A percentile compares a stretch with the other conserved stretches of the same genome.
These are phyloP conservation scores for Mrakia hoshinonis DNA, from an alignment of 768 basidiomycete genomes.

Conservation along the genomic window DNA sequence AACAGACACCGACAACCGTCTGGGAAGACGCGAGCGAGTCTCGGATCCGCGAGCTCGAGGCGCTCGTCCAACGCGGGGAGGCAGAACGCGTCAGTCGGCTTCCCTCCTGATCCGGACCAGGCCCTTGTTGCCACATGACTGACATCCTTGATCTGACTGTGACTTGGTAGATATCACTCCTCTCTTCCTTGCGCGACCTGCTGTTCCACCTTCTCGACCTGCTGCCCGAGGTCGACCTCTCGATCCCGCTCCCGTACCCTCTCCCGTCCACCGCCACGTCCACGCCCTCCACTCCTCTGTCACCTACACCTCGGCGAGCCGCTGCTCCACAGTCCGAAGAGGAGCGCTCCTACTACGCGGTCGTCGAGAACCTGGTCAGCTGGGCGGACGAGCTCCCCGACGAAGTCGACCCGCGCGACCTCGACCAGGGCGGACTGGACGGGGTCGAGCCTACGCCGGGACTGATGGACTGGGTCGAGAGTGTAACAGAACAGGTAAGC, in stretches of 20 bases:
- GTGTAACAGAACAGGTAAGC: neutral
- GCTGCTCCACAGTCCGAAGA: slow-evolving; percentile 33
- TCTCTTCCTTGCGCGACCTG: slow-evolving; percentile 54
- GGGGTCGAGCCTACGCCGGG: slow-evolving; percentile 68
- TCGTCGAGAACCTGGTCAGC: slow-evolving; percentile 57
- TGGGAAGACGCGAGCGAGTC: slow-evolving; percentile 63
- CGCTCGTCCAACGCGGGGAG: slow-evolving; percentile 74
- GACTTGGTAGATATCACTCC: slow-evolving; percentile 54
- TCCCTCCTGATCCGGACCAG: neutral
- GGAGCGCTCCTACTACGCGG: slow-evolving; percentile 44
- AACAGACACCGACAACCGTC: neutral
- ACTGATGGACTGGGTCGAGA: slow-evolving; percentile 63
- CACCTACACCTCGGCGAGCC: slow-evolving; percentile 31
- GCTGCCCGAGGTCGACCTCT: slow-evolving; percentile 69
- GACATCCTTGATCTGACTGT: slow-evolving; percentile 13
- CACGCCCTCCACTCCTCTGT: slow-evolving; percentile 31
- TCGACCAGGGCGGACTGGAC: slow-evolving; percentile 52
- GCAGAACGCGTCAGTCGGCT: slow-evolving; percentile 62
- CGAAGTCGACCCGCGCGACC: slow-evolving; percentile 45
- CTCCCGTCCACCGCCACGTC: slow-evolving; percentile 32
- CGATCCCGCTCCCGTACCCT: slow-evolving; percentile 48
- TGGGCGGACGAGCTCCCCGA: slow-evolving; percentile 54
- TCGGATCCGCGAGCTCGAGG: slow-evolving; percentile 68
- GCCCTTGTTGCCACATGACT: too few species aligned
- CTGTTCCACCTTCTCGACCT: slow-evolving; percentile 75